phyloP scores from a whole-genome alignment of 2,329 filamentous ascomycete species.

The Ophiostoma sp. region DNA sequence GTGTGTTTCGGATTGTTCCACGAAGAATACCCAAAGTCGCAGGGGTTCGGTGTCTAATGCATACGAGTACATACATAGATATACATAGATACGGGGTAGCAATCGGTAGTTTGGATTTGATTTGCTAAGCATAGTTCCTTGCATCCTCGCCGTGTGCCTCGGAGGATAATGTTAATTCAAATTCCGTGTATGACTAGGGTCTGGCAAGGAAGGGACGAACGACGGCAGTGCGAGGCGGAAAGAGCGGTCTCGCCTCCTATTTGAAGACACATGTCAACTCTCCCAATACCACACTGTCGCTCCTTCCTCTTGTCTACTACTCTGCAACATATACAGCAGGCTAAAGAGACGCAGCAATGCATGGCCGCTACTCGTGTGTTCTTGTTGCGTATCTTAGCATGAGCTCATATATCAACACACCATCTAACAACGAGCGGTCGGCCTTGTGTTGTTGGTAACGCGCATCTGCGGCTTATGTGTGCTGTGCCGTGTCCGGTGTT shows the following conservation, averaged over 20 bases:
- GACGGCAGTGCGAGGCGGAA: not conserved
- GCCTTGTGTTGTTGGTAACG: not conserved
- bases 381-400: not conserved
- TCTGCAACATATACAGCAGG: conserved; percentile 2
- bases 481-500: not conserved
- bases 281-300: not conserved
- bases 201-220: not conserved
- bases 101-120: not conserved
- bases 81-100: not conserved
- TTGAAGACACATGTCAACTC: not conserved
- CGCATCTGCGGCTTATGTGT: not conserved
- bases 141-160: conserved; percentile 10
- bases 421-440: not conserved
- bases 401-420: not conserved
- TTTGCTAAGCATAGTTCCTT: not conserved
- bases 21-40: not conserved
- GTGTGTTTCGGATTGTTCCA: conserved; percentile 23
- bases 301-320: not conserved
- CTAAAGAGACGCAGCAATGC: not conserved
- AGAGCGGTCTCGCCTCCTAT: not conserved
- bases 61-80: not conserved
- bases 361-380: not conserved
- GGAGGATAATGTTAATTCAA: conserved; percentile 1
- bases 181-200: not conserved
- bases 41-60: not conserved